Evolutionary conservation across 345 rosid genomes (phyloP), one percentile per base, ranked within the genome.

Genomic region (Eutrema heterophyllum): DNA sequence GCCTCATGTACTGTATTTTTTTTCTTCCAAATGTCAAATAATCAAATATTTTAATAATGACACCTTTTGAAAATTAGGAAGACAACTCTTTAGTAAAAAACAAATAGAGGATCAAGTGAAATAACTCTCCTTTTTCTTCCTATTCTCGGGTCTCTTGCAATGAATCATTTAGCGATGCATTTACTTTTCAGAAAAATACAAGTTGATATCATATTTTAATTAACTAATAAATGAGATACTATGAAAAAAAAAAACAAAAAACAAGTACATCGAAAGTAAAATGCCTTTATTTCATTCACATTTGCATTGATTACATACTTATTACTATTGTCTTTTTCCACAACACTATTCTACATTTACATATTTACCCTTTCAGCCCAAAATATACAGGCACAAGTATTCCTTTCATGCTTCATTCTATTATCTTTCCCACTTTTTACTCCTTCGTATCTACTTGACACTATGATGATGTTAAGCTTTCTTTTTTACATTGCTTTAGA

Each of bases 311-410:
- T 62, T 36, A 45, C 70, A 69, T 53, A 41, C 24, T 52, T 51
- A 44, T 69, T 16, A 52, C 16, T 76, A 68, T 68, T 68, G 55
- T 51, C 51, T 43, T 53, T 24, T 35, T 54, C 49, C 70, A 60
- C 73, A 51, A 18, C 53, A 60, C 74, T 76, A 68, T 76, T 74
- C 50, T 68, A 68, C 33, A 64, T 70, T 64, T 56, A 70, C 76
- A 77, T 46, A 63, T 64, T 21, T 76, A 64, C 24, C 71, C 45
- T 55, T 67, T 32, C 50, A 27, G 21, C 74, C 75, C 66, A 70
- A 63, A 70, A 46, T 69, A 63, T 62, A 69, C 43, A 69, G 56
- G 59, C 75, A 68, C 62, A 68, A 32, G 55, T 60, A 59, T 59
- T 40, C 26, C 16, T 16, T 29, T 9, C 30, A 59, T 74, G 41